These are phyloP conservation scores for Chalciporus pseudorubinellus DNA, from an alignment of 768 basidiomycete species.

Conservation along the genomic window DNA sequence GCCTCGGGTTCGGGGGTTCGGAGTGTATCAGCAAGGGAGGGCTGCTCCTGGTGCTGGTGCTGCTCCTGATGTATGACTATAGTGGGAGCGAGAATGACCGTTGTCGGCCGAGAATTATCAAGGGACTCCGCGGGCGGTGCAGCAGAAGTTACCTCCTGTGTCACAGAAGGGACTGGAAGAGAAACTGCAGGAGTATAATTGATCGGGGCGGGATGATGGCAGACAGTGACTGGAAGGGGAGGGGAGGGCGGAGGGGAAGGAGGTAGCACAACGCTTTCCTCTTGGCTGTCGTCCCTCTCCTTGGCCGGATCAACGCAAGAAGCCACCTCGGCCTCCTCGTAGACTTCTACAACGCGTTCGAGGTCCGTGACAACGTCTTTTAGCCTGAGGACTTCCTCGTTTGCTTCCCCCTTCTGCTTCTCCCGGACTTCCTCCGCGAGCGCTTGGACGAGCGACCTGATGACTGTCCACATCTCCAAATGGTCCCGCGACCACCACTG, in stretches of 20 bases:
- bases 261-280: slow-evolving; percentile 15
- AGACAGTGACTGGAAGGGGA: slow-evolving; percentile 19
- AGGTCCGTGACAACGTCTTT: slow-evolving; percentile 50
- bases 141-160: slow-evolving; percentile 6
- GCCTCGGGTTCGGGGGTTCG: slow-evolving; percentile 9
- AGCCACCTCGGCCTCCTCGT: slow-evolving; percentile 33
- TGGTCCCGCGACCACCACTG: slow-evolving; percentile 67
- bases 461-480: slow-evolving; percentile 56
- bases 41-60: slow-evolving; percentile 13
- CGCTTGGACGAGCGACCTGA: slow-evolving; percentile 56
- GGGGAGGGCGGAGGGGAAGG: slow-evolving; percentile 19
- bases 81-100: slow-evolving; percentile 25
- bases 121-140: not conserved
- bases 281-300: slow-evolving; percentile 14
- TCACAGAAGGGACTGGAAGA: slow-evolving; percentile 1
- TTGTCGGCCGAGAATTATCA: slow-evolving; percentile 8
- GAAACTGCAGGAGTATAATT: not conserved
- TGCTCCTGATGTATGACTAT: slow-evolving; percentile 26
- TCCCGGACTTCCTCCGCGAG: slow-evolving; percentile 65
- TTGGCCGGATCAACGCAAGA: slow-evolving; percentile 21
- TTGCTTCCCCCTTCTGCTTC: slow-evolving; percentile 39
- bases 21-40: slow-evolving; percentile 10
- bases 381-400: slow-evolving; percentile 49
- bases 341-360: slow-evolving; percentile 43
- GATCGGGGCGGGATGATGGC: not conserved